Base-by-base conservation (phyloP, 352 stramenopile genomes). In the Blastocystis hominis region DNA sequence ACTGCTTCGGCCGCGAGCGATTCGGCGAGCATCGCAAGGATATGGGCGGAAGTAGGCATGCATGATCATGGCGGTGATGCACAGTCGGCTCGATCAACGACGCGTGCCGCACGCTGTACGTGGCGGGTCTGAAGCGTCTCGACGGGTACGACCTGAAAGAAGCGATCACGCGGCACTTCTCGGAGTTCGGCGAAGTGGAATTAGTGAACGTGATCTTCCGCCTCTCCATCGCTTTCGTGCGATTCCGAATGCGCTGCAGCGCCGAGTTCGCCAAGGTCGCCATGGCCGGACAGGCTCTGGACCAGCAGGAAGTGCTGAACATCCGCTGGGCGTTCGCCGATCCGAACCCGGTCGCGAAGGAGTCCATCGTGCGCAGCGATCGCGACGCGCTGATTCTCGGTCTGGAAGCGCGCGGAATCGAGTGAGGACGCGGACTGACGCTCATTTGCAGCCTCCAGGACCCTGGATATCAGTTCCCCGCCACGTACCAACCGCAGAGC, bases 171-270 rank as follows among this genome's bases (percentile, higher is more conserved):
- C 92, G 93, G 75, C 93, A 97, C 77, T 97, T 97, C 90, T 91
- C 91, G 1, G 94, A 97, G 89, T 97, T 92, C 92, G 94, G 94
- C 20, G 94, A 97, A 89, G 92, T 97, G 7, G 94, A 97, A 89
- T 94, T 93, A 86, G 91, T 97, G 75, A 97, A 97, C 90, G 92
- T 97, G 30, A 94, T 97, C 72, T 91, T 94, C 66, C 91, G 94
- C n/a, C 90, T 96, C 75, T 93, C 91, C 20, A 96, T 97, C 87
- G 91, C 91, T 62, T 97, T 97, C 75, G 93, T 97, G 55, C 89
- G 94, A 36, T 91, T 77, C 50, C 59, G 90, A 15, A 89, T 94
- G 89, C 88, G 94, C 91, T 66, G 63, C 50, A 61, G 86, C 54
- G 89, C 89, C n/a, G 91, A 93, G 64, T 93, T 93, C 77, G 91